A percentile compares a stretch with the other conserved stretches of the same genome.
These are phyloP conservation scores for Raphanus sativus DNA, from an alignment of 345 rosid genomes.

Conservation along the genomic window DNA sequence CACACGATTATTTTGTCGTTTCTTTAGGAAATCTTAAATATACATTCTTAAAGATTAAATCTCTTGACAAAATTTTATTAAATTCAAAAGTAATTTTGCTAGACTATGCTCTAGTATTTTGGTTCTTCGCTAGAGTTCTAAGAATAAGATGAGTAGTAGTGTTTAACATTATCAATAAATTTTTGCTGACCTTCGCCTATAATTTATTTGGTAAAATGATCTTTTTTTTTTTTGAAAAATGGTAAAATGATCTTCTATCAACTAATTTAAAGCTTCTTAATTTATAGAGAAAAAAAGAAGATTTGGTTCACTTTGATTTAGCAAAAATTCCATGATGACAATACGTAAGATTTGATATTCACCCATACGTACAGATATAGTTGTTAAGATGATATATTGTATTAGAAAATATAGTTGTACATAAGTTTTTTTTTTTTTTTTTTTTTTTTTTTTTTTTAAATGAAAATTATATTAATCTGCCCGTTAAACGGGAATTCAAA, in stretches of 20 bases:
- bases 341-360: not conserved
- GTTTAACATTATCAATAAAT: not conserved
- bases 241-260: not conserved
- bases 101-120: not conserved
- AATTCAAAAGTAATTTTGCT: not conserved
- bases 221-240: not conserved
- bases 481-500: too few species aligned
- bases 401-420: too few species aligned
- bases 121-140: not conserved
- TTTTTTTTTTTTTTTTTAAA: too few species aligned
- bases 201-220: not conserved
- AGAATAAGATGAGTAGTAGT: not conserved
- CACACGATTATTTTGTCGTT: not conserved
- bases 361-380: not conserved
- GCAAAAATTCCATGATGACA: not conserved
- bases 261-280: not conserved
- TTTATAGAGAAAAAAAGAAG: not conserved
- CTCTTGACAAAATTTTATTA: not conserved
- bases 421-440: too few species aligned
- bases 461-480: too few species aligned
- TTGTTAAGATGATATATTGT: too few species aligned
- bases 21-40: not conserved
- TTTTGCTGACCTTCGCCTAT: not conserved
- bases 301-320: not conserved
- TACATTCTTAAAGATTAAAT: not conserved